Evolutionary conservation across 768 basidiomycete genomes (phyloP), one percentile per base, ranked within the genome.

Genomic region (Sporobolomyces pararoseus): DNA sequence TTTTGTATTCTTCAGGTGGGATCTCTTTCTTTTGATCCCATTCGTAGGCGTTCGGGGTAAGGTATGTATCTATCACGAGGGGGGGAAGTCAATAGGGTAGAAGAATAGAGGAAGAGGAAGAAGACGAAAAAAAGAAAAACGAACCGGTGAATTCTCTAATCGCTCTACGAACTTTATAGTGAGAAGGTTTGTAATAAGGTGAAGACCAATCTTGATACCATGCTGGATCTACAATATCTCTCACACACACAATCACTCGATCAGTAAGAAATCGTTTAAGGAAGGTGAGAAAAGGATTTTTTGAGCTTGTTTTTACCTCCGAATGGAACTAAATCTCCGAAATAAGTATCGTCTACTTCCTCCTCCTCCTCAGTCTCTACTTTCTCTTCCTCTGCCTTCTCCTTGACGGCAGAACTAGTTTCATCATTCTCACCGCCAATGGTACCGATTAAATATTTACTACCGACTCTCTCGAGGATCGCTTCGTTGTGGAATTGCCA

Each of bases 181-280:
- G 75, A 44, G 70, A 70, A 1, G 65, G 61, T 1, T 74, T 72
- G 75, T 76, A 76, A 68, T 76, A 76, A 16, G 75, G 71, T 2
- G 34, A 34, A 3, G 64, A 34, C 68, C 65, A 70, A 46, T 72
- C 70, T 37, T 68, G 66, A 52, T 72, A 71, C 52, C 53, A 69
- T 25, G 44, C 44, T 1, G 73, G 69, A 46, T 74, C 73, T 61
- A 34, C 35, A n/a, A n/a, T n/a, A n/a, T n/a, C n/a, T 32, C 35
- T 23, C 53, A 19, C 5, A 16, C 31, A 19, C 32, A 10, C 13
- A 7, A 16, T 13, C 12, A 7, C 7, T 13, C 27, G 21, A 27
- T 31, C 27, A 54, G 53, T 9, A 25, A 27, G 4, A 19, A 27
- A 17, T 21, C 21, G 4, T 34, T 35, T 4, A n/a, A 34, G 19